Evolutionary conservation across 2,329 filamentous ascomycete genomes (phyloP).

Genomic region (Pezicula radicicola): DNA sequence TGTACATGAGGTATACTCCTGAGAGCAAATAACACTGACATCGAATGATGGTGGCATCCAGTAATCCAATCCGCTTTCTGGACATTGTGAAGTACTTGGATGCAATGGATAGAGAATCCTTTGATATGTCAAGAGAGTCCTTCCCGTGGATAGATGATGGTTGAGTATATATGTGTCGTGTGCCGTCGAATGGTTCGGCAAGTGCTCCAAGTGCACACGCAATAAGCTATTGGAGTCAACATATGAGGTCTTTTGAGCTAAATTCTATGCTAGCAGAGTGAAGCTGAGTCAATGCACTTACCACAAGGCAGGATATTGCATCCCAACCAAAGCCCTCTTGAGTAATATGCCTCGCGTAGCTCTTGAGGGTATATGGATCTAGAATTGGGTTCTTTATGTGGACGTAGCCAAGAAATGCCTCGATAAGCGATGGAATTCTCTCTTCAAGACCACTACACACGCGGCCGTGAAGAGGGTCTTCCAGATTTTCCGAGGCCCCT

Average conservation of each 20-base stretch:
- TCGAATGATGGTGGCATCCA: constrained; percentile 27
- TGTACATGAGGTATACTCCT: constrained; percentile 39
- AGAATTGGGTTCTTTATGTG: constrained; percentile 36
- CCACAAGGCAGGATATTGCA: constrained; percentile 28
- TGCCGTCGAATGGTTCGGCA: constrained; percentile 21
- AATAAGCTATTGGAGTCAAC: constrained; percentile 13
- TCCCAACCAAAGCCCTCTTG: constrained; percentile 30
- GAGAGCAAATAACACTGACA: constrained; percentile 37
- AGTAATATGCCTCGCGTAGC: constrained; percentile 18
- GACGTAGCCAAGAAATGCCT: constrained; percentile 29
- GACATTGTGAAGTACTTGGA: constrained; percentile 28
- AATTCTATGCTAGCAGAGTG: not conserved
- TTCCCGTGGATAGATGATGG: constrained; percentile 1
- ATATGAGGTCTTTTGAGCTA: not conserved
- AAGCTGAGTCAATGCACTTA: not conserved
- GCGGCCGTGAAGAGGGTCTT: not conserved
- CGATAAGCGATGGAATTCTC: constrained; percentile 25
- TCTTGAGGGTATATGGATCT: constrained; percentile 24
- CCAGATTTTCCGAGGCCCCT: not conserved
- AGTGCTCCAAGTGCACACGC: constrained; percentile 28
- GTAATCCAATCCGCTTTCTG: constrained; percentile 25
- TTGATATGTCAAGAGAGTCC: not conserved
- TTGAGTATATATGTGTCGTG: not conserved
- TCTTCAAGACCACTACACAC: constrained; percentile 14
- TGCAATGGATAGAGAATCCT: constrained; percentile 17